Percentiles rank a stretch among this genome's conserved stretches.
Conservation (phyloP, 345 rosid species). For the Schrenkiella parvula region DNA sequence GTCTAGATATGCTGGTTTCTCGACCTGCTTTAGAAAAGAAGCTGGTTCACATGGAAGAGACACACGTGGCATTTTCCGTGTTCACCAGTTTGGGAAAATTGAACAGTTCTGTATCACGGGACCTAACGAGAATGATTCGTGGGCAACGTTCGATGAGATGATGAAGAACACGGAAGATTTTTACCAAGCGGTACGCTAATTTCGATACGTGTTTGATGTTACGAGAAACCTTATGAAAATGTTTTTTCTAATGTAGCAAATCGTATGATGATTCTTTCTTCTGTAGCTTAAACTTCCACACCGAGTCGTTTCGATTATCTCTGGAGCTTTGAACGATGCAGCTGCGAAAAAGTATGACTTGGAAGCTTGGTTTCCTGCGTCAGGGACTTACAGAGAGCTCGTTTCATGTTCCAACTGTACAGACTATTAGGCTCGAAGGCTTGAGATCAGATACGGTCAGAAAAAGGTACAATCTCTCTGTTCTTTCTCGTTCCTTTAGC, state of each 20-base stretch:
- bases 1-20: slow-evolving; percentile 88
- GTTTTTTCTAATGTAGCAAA: too few relatives aligned
- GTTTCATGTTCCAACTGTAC: too few relatives aligned
- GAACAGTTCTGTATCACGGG: slow-evolving; percentile 92
- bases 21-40: slow-evolving; percentile 94
- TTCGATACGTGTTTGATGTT: not conserved
- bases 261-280: slow-evolving; percentile 13
- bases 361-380: slow-evolving; percentile 96
- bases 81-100: slow-evolving; percentile 97
- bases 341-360: slow-evolving; percentile 94
- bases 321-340: slow-evolving; percentile 87
- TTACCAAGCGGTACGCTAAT: slow-evolving; percentile 61
- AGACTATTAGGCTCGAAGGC: too few relatives aligned
- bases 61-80: slow-evolving; percentile 91
- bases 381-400: slow-evolving; percentile 73
- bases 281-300: slow-evolving; percentile 81
- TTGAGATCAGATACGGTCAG: too few relatives aligned
- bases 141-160: slow-evolving; percentile 96
- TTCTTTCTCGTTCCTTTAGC: too few relatives aligned
- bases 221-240: not conserved
- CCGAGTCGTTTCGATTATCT: slow-evolving; percentile 70
- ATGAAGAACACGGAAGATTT: slow-evolving; percentile 83
- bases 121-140: slow-evolving; percentile 80
- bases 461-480: too few relatives aligned
- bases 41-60: slow-evolving; percentile 99